A percentile compares a stretch with the other conserved stretches of the same genome.
These are phyloP conservation scores for Plantago elongata DNA, from an alignment of 257 asterid species.

Conservation along the genomic window DNA sequence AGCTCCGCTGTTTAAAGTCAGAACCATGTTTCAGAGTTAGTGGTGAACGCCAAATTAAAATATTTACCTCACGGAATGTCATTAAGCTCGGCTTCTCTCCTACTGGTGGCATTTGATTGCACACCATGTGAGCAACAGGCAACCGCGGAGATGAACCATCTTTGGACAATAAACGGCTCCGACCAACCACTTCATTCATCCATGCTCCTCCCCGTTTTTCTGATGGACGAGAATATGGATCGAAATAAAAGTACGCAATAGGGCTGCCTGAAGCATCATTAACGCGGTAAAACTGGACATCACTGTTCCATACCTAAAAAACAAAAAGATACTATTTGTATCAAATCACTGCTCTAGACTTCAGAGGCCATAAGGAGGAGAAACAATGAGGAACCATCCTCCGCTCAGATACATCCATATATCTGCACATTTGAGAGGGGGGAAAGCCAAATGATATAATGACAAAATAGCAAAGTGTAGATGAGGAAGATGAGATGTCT, in stretches of 20 bases:
- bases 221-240: constrained; percentile 98
- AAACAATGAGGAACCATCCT: too few relatives aligned
- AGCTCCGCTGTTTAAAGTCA: too few relatives aligned
- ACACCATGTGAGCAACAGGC: constrained; percentile 98
- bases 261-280: constrained; percentile 76
- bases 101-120: constrained; percentile 99
- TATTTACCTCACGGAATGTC: constrained; percentile 90
- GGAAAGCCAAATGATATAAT: background rate
- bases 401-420: too few relatives aligned
- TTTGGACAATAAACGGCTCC: constrained; percentile 81
- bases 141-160: constrained; percentile 77
- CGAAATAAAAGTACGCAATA: constrained; percentile 83
- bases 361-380: too few relatives aligned
- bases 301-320: constrained; percentile 85
- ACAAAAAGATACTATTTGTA: constrained; percentile 16
- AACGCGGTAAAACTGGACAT: constrained; percentile 79
- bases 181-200: constrained; percentile 93
- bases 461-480: background rate
- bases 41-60: too few relatives aligned
- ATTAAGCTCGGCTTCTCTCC: constrained; percentile 98
- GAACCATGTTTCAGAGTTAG: too few relatives aligned
- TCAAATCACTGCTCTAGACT: too few relatives aligned
- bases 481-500: constrained; percentile 19
- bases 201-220: constrained; percentile 98
- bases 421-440: too few relatives aligned